Conservation (phyloP, 768 basidiomycete species). For the Boletus tylopilopsis region DNA sequence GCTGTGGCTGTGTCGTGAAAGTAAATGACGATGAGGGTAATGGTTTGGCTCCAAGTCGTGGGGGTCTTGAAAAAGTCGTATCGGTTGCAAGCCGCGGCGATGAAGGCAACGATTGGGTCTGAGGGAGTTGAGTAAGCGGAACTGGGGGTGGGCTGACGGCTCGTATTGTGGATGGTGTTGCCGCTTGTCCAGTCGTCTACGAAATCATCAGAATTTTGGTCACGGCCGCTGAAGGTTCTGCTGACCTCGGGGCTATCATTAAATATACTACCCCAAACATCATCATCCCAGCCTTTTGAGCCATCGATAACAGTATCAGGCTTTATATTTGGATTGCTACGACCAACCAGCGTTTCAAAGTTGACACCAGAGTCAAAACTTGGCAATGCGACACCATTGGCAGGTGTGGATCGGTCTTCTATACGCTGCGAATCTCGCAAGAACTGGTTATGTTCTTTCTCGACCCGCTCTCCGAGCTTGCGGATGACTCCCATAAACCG, state of each 20-base stretch:
- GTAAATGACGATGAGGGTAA: conserved; percentile 33
- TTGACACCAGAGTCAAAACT: conserved; percentile 56
- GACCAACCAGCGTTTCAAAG: conserved; percentile 84
- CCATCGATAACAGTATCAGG: conserved; percentile 38
- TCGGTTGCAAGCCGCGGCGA: conserved; percentile 35
- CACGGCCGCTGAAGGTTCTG: not conserved
- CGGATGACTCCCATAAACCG: conserved; percentile 86
- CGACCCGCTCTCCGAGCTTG: conserved; percentile 79
- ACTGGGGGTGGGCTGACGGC: conserved; percentile 12
- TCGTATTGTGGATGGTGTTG: conserved; percentile 16
- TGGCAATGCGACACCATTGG: conserved; percentile 37
- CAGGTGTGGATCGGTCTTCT: conserved; percentile 66
- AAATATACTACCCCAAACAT: conserved; percentile 82
- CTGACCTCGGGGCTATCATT: conserved; percentile 35
- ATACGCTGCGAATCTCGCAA: conserved; percentile 88
- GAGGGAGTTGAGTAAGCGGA: conserved; percentile 5
- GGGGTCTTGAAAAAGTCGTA: conserved; percentile 29
- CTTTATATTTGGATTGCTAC: conserved; percentile 45
- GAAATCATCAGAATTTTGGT: conserved; percentile 3
- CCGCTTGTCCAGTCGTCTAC: conserved; percentile 16
- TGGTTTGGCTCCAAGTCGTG: conserved; percentile 39
- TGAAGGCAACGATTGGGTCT: conserved; percentile 37
- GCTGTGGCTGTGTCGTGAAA: conserved; percentile 26
- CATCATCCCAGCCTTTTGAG: conserved; percentile 67
- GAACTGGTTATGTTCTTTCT: conserved; percentile 89